Base-by-base conservation (phyloP, 2,329 filamentous ascomycete species). In the Thelonectria olida region DNA sequence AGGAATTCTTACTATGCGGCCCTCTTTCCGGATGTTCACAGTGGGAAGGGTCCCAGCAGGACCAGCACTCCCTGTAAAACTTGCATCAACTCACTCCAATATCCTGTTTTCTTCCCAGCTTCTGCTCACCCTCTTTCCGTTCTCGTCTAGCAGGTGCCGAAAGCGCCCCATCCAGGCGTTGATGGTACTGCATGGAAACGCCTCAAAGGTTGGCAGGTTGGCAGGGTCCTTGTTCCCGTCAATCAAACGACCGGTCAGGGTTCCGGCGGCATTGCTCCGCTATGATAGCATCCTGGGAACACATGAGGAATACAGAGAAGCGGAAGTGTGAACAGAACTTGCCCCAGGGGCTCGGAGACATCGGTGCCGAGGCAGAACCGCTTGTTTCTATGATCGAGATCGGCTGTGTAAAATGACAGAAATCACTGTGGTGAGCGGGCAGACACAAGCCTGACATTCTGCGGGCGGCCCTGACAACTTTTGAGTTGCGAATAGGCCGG, bases 261-360 rank as follows among this genome's bases (percentile, higher is more conserved):
- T 9, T 3, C 39, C 55, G 55, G 48, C 42, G 27, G 13, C 42
- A 36, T 52, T 58, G 55, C 48, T 58, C 48, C 55, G 54, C 36
- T 13, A 25, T 36, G 27, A 36, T 38, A 15, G 34, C 15, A 12
- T 38, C 34, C 36, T n/a, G n/a, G n/a, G n/a, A n/a, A 39, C 38
- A 31, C 23, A 25, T 28, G 19, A 23, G 10, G 25, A 45, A 39
- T 27, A 50, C 39, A 7, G 19, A 42, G n/a, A 12, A 20, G 17
- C 4, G 17, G 19, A 42, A 7, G 7, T 4, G 39, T 13, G 20
- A 19, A 5, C 39, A 7, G 25, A 12, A 15, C 51, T 28, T 36
- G 10, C 10, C 39, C 20, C 19, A 25, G 28, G 27, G 7, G 20
- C 36, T 55, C 31, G 53, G 44, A 36, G 20, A 41, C 23, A 31